Percentiles rank a stretch among this genome's conserved stretches.
These are phyloP conservation scores for Rhynchospora breviuscula DNA, from an alignment of 176 grass and related monocot genomes.

Conservation along the genomic window DNA sequence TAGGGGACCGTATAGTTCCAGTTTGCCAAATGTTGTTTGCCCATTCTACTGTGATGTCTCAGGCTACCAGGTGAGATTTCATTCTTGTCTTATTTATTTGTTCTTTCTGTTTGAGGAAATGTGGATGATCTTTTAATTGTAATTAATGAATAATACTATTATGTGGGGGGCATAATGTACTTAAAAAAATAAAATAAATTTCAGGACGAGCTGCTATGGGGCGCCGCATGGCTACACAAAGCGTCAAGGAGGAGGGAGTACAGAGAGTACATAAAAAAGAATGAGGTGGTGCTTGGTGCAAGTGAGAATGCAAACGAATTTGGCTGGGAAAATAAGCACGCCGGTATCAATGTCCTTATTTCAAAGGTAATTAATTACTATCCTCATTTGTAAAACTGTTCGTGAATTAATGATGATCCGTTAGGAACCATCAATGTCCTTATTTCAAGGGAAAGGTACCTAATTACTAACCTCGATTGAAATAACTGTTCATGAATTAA, in stretches of 20 bases:
- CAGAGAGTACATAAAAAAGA: constrained; percentile 70
- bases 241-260: constrained; percentile 55
- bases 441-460: constrained; percentile 85
- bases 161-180: background rate
- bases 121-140: background rate
- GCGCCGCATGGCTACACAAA: constrained; percentile 87
- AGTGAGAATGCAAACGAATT: constrained; percentile 78
- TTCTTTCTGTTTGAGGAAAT: background rate
- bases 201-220: constrained; percentile 94
- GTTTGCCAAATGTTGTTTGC: constrained; percentile 67
- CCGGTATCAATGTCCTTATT: constrained; percentile 89
- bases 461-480: background rate
- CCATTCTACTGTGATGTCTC: constrained; percentile 88
- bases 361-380: constrained; percentile 50
- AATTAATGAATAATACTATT: background rate
- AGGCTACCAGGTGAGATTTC: constrained; percentile 56
- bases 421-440: constrained; percentile 55
- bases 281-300: constrained; percentile 70
- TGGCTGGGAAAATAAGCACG: constrained; percentile 97
- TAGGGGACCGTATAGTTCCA: constrained; percentile 68
- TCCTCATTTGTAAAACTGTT: background rate
- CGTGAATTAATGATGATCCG: background rate
- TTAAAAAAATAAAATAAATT: background rate
- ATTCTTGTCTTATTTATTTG: background rate
- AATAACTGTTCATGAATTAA: background rate